Evolutionary conservation across 768 basidiomycete genomes (phyloP).

Genomic region (Macrolepiota fuliginosa): DNA sequence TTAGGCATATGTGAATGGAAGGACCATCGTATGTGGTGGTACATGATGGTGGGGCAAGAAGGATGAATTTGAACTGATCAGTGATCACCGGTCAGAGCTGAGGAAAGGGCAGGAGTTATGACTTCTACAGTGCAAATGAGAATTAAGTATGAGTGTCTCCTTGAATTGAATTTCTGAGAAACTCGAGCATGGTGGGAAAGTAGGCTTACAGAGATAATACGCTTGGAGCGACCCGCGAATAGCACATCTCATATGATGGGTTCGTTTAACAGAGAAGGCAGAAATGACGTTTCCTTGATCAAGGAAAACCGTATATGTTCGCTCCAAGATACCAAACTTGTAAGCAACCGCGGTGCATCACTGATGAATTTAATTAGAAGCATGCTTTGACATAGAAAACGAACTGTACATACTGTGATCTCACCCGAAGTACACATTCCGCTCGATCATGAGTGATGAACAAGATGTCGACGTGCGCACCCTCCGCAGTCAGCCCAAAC

Average conservation of each 20-base stretch:
- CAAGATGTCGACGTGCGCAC: conserved; percentile 6
- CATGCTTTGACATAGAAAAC: not conserved
- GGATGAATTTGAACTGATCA: too few relatives aligned
- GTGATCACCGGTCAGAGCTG: too few relatives aligned
- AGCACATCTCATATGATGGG: not conserved
- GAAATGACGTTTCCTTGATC: conserved; percentile 7
- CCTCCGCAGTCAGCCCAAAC: conserved; percentile 7
- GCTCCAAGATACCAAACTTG: conserved; percentile 5
- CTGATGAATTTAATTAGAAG: not conserved
- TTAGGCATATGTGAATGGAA: too few relatives aligned
- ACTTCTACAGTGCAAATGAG: too few relatives aligned
- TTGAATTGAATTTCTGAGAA: not conserved
- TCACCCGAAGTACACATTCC: conserved; percentile 8
- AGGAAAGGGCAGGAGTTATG: too few relatives aligned
- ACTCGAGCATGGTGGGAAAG: not conserved
- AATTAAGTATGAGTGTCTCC: too few relatives aligned
- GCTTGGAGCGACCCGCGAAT: not conserved
- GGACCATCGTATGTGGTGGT: too few relatives aligned
- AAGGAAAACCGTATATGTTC: conserved; percentile 5
- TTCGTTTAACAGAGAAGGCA: conserved; percentile 5
- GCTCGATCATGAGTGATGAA: not conserved
- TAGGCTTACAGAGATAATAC: not conserved
- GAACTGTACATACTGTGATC: conserved; percentile 2
- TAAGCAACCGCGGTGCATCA: conserved; percentile 1
- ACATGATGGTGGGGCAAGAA: too few relatives aligned